Evolutionary conservation across 2,329 filamentous ascomycete species (phyloP), one percentile per base, ranked within the genome.

Genomic region (Ceratocystis variospora): DNA sequence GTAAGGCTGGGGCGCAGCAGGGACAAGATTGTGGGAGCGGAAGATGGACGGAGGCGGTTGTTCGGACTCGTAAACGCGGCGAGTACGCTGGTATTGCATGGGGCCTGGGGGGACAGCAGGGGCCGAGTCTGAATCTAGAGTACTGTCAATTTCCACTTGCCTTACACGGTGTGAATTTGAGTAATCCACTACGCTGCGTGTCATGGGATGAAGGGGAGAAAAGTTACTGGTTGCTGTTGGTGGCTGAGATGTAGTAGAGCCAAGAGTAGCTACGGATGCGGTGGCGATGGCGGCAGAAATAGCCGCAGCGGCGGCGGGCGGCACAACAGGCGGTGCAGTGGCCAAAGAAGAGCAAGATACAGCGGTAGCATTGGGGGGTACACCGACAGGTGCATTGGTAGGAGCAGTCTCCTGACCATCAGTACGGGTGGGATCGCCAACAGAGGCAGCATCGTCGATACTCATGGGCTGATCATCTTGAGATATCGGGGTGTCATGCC

Each of bases 401-500:
- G 31, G 22, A 41, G 50, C 33, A 48, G 45, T 37, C 10, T 37
- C 45, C 25, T 46, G 50, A 19, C 10, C 10, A 41, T 41, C n/a
- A 25, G 63, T 41, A 6, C 57, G 53, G 17, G 31, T 25, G n/a
- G 61, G 65, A 41, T 68, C 63, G 41, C 66, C 66, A 50, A 68
- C 66, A 28, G 66, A 68, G 12, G 59, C 66, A 28, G 63, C 66
- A 55, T 68, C 66, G 41, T 64, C 62, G 53, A 66, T 63, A 61
- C 66, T 68, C 61, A 68, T 66, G 19, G 66, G 44, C 50, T 66
- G 63, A 46, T 64, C 61, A 28, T 67, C 63, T 7, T 77, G 78
- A 37, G 79, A 80, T 66, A 83, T 80, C 68, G 83, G 83, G 70
- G 91, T 96, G 74, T 92, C 89, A 79, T 92, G 87, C 78, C 88